Base-by-base conservation (phyloP, 139 green algal species). In the Eudorina sp. region DNA sequence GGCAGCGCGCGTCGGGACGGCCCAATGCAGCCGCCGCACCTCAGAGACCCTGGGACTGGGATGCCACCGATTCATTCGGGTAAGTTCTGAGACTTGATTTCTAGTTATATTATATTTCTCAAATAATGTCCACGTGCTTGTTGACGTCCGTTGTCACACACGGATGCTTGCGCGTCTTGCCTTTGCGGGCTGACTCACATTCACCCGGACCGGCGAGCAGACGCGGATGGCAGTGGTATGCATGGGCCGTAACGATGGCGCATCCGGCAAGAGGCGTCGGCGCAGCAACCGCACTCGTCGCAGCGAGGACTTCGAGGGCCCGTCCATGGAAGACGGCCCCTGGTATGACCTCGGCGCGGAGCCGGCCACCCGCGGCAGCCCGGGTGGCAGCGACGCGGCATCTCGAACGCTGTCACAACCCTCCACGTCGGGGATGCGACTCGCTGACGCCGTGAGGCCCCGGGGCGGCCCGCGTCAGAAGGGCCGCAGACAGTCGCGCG, bases 241-340 rank as follows among this genome's bases (percentile, higher is more conserved):
- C n/a, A 83, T 83, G 75, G 75, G 75, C 2, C 75, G 75, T 31
- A 83, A 83, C 34, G 75, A 83, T 11, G 75, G 75, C 16, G 75
- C 75, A 18, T 83, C 75, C 31, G 48, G 48, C 31, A 68, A 51
- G 4, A 68, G 46, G n/a, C 75, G 31, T 4, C 51, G 75, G 41
- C 68, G 34, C 75, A 83, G 48, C 75, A 83, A 48, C 51, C 48
- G 31, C 14, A 68, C 19, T 58, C n/a, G 75, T 11, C 73, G 16
- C 27, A 46, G 43, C n/a, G 45, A 48, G 29, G 45, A 68, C 27
- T 31, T 69, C 4, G 29, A 9, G 13, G 75, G 36, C 43, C 73
- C 73, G 11, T 23, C 31, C 0, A 46, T 16, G 8, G 73, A 60
- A 43, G n/a, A 43, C n/a, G 81, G 46, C 8, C 46, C 53, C 4